These are phyloP conservation scores for Calonectria honghensis DNA, from an alignment of 2,329 filamentous ascomycete species.

Conservation along the genomic window DNA sequence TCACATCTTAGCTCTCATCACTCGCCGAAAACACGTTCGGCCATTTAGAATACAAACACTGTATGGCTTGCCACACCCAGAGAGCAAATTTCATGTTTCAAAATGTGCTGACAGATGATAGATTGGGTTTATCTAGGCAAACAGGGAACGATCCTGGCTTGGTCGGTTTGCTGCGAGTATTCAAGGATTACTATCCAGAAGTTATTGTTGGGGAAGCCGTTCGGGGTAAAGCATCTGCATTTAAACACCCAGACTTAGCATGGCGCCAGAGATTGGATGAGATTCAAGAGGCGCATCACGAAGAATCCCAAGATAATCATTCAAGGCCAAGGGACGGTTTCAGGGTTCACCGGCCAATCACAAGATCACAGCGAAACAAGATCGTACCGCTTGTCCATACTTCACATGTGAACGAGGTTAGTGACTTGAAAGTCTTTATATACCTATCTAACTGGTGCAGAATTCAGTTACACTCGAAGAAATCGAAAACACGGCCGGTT, in stretches of 20 bases:
- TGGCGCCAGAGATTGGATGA: conserved; percentile 82
- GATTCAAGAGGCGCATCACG: conserved; percentile 77
- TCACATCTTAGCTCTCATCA: conserved; percentile 86
- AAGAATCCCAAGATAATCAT: conserved; percentile 65
- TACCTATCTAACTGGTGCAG: conserved; percentile 58
- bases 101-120: conserved; percentile 54
- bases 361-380: conserved; percentile 56
- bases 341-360: conserved; percentile 73
- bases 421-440: conserved; percentile 41
- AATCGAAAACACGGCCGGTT: conserved; percentile 80
- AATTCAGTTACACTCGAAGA: conserved; percentile 83
- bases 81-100: background rate
- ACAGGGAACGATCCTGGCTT: conserved; percentile 84
- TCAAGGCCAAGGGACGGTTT: conserved; percentile 71
- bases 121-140: conserved; percentile 74
- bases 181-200: conserved; percentile 93
- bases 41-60: conserved; percentile 88
- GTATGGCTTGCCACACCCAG: conserved; percentile 63
- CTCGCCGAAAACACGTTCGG: conserved; percentile 87
- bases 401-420: conserved; percentile 80
- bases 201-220: conserved; percentile 85
- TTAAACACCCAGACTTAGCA: conserved; percentile 84
- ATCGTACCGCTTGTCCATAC: conserved; percentile 83
- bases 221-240: conserved; percentile 75
- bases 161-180: conserved; percentile 85